Base-by-base conservation (phyloP, 345 rosid genomes). In the Schrenkiella parvula region DNA sequence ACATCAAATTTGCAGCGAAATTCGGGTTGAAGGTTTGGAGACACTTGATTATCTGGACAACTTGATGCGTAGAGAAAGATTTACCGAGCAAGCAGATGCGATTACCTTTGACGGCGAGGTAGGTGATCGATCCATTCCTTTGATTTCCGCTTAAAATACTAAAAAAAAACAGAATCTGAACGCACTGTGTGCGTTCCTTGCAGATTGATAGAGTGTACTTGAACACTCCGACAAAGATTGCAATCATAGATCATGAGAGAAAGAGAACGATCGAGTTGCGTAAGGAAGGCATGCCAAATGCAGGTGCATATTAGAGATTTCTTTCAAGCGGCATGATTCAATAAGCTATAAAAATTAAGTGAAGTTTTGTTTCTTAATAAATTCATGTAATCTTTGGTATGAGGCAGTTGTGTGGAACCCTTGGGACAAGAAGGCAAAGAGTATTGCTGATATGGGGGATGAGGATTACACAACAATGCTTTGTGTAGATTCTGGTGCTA, bases 21-120 rank as follows among this genome's bases (percentile, higher is more conserved):
- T 93, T 26, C 88, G 98, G 3, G 87, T 93, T 37, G 98, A 93
- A 78, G 98, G 98, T 53, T 74, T 93, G 88, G 98, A 93, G 89
- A 93, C 98, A 2, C 95, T 93, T 26, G 96, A 93, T 82, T 93
- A 85, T 80, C 83, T 93, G 26, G 98, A 93, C 72, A 87, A 88
- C 85, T 71, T 89, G 70, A 78, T 67, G 82, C 28, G 53, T 38
- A 84, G 71, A 80, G 86, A 91, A 76, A 85, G 97, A 74, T 86
- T 74, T 82, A 93, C 98, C 0, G 98, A 93, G 84, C 98, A 93
- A 80, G 97, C 95, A 26, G 97, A 93, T 80, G 97, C 98, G 61
- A 86, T 93, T 50, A 93, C 97, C 58, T 93, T 93, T 44, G 98
- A 93, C 23, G 88, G 88, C 32, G 92, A 93, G 95, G 98, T 93